Evolutionary conservation across 805 yeast genomes (phyloP), one percentile per base, ranked within the genome.

Genomic region (Saccharomyces eubayanus): DNA sequence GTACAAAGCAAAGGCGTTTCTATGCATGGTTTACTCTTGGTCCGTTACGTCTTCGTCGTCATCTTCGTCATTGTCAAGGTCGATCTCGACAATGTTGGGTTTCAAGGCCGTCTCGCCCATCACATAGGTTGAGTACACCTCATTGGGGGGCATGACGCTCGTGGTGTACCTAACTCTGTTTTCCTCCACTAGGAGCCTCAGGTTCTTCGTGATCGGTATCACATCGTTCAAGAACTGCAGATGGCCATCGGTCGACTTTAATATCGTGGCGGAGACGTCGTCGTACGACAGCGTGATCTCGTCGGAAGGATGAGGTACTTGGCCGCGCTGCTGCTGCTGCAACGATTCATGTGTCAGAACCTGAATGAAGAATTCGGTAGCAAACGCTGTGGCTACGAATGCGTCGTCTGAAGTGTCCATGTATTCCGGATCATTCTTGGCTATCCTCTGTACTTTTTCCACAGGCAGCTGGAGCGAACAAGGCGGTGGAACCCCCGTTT

Each of bases 161-260:
- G 61, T 58, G 4, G 65, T 57, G 48, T 62, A 66, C 49, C 70
- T 57, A 1, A 65, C 64, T 51, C 63, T 59, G 36, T 66, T 65
- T 46, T 64, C 65, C 24, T 60, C 57, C 1, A 64, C 64, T 28
- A 66, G 51, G 11, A 62, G 55, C 21, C 53, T 59, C 24, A 66
- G 46, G 21, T 57, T 55, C 11, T 61, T 59, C 1, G 68, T 65
- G 47, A 55, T 59, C 11, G 66, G 68, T 21, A 67, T 51, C 41
- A 66, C 57, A 30, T 67, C 69, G 21, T 57, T 52, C 31, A 66
- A 46, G 46, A 65, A 64, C 29, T 57, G 57, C 52, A 57, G 63
- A 10, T 59, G 55, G 27, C 62, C 65, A 21, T 56, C 50, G 11
- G 43, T 8, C 16, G 43, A 36, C 8, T 16, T 24, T 21, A 36